Conservation (phyloP, 1,284 basidiomycete genomes). For the Leccinum fuscescens region DNA sequence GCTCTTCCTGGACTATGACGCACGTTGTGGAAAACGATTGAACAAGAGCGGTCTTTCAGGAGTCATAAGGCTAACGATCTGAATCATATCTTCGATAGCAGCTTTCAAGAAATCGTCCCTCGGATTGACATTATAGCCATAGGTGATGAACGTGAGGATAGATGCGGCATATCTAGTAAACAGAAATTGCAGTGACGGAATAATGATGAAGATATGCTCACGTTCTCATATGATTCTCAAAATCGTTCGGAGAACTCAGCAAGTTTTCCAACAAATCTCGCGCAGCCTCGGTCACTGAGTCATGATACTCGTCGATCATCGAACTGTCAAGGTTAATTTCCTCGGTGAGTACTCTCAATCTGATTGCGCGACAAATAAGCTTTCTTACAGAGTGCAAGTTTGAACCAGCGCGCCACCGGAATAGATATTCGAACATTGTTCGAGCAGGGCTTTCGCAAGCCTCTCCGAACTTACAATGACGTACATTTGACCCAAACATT, state of each 20-base stretch:
- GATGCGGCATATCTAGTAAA: constrained; percentile 20
- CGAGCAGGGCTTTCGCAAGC: constrained; percentile 21
- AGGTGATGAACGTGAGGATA: constrained; percentile 23
- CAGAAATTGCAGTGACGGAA: background rate
- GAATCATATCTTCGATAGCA: constrained; percentile 16
- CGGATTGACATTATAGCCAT: constrained; percentile 21
- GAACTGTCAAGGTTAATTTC: constrained; percentile 14
- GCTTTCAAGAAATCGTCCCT: constrained; percentile 18
- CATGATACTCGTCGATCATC: background rate
- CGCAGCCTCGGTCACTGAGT: no score
- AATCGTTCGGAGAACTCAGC: no score
- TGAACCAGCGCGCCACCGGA: constrained; percentile 15
- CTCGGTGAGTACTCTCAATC: constrained; percentile 25
- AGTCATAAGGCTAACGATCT: constrained; percentile 10
- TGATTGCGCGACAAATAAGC: constrained; percentile 19
- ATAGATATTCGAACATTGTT: constrained; percentile 26
- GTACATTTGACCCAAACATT: constrained; percentile 20
- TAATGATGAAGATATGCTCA: background rate
- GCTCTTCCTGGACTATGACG: constrained; percentile 5
- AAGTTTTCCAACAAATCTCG: no score
- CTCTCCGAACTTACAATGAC: constrained; percentile 25
- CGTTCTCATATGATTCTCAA: no score
- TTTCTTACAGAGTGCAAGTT: constrained; percentile 15
- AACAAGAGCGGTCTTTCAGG: constrained; percentile 24
- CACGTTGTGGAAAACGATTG: constrained; percentile 23